These are phyloP conservation scores for Corylus americana DNA, from an alignment of 306 rosid genomes.

Conservation along the genomic window DNA sequence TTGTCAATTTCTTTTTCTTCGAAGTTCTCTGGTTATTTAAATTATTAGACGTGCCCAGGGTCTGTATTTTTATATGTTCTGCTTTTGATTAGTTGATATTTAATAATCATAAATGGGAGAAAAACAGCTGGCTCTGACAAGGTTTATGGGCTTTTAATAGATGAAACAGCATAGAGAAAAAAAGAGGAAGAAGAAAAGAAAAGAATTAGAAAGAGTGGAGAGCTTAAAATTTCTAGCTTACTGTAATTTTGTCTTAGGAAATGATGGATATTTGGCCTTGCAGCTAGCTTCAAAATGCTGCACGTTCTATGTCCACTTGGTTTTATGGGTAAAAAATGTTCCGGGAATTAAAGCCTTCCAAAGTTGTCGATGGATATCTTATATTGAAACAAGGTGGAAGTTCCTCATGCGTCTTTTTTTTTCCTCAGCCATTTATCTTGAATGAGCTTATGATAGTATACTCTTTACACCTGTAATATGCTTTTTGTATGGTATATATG, in stretches of 20 bases:
- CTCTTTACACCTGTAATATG: background rate
- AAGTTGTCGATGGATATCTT: background rate
- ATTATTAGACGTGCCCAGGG: background rate
- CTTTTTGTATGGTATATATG: background rate
- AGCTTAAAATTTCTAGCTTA: background rate
- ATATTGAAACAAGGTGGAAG: background rate
- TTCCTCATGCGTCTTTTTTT: background rate
- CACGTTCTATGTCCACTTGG: background rate
- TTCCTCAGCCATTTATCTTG: background rate
- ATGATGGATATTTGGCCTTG: background rate
- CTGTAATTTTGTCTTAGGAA: background rate
- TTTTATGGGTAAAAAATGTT: background rate
- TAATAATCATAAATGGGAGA: background rate
- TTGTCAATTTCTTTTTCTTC: background rate
- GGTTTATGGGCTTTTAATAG: background rate
- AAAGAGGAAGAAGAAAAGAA: background rate
- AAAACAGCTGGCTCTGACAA: background rate
- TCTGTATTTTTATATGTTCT: background rate
- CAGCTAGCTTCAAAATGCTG: background rate
- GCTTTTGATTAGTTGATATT: background rate
- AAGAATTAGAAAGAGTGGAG: background rate
- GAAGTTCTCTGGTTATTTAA: background rate
- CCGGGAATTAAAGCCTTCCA: background rate
- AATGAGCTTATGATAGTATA: background rate
- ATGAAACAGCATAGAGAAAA: background rate